Conservation (phyloP, 345 rosid genomes). For the Laguncularia racemosa region DNA sequence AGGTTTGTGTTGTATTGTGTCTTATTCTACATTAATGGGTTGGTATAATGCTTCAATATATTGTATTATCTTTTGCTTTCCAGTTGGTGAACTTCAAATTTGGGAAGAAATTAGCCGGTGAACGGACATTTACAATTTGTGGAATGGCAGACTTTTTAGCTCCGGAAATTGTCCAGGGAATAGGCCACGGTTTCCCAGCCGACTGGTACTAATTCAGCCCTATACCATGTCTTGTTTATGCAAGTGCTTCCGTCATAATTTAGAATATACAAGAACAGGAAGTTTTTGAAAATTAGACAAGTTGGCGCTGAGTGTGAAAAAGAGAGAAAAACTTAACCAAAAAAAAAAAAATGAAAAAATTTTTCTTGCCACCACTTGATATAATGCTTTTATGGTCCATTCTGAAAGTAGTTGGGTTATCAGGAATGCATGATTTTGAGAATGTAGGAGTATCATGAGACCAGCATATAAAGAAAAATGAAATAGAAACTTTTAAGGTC, state of each 20-base stretch:
- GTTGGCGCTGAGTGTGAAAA: no score
- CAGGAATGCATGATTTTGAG: no score
- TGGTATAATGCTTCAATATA: background rate
- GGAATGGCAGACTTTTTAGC: slow-evolving; percentile 83
- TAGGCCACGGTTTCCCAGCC: slow-evolving; percentile 75
- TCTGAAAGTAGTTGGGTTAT: no score
- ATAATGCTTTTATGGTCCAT: no score
- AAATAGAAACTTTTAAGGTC: no score
- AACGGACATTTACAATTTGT: slow-evolving; percentile 77
- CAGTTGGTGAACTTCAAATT: slow-evolving; percentile 87
- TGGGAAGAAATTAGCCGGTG: slow-evolving; percentile 57
- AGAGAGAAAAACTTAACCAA: no score
- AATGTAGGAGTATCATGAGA: no score
- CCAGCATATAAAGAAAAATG: no score
- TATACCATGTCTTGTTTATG: background rate
- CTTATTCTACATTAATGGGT: background rate
- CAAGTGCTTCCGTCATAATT: background rate
- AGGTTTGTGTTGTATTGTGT: slow-evolving; percentile 35
- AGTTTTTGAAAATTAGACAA: no score
- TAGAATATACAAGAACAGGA: no score
- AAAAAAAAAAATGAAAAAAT: no score
- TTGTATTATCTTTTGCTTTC: slow-evolving; percentile 5
- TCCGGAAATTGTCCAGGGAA: slow-evolving; percentile 89
- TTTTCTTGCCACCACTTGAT: no score
- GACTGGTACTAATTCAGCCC: slow-evolving; percentile 56